Conservation (phyloP, 495 filamentous ascomycete species). For the Acidiella bohemica region DNA sequence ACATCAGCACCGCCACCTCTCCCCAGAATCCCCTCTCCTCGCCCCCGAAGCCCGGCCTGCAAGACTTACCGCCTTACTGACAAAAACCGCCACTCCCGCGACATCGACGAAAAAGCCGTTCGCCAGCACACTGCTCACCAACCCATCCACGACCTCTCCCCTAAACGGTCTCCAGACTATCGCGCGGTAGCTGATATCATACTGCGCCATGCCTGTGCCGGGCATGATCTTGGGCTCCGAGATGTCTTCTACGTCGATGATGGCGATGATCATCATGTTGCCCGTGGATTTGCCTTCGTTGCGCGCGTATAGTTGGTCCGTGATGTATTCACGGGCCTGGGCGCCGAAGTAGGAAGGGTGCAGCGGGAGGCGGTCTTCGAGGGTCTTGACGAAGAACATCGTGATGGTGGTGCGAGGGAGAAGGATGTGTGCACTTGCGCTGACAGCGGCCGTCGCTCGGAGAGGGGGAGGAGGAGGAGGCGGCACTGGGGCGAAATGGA, state of each 20-base stretch:
- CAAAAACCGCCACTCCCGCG: constrained; percentile 78
- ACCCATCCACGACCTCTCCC: constrained; percentile 89
- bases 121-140: constrained; percentile 76
- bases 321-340: constrained; percentile 78
- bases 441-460: no score
- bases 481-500: no score
- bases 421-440: no score
- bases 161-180: constrained; percentile 97
- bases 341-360: constrained; percentile 94
- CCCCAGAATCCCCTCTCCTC: background rate
- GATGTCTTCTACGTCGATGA: constrained; percentile 80
- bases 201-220: constrained; percentile 78
- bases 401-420: background rate
- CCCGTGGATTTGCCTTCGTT: constrained; percentile 82
- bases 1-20: no score
- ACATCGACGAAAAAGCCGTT: constrained; percentile 88
- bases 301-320: constrained; percentile 71
- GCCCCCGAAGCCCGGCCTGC: background rate
- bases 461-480: no score
- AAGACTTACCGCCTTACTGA: constrained; percentile 63
- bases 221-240: constrained; percentile 85
- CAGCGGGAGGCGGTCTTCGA: constrained; percentile 81
- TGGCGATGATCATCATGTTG: constrained; percentile 87
- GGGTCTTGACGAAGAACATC: constrained; percentile 97
- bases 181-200: constrained; percentile 84